These are phyloP conservation scores for Calonectria hawksworthii DNA, from an alignment of 2,329 filamentous ascomycete species.

Conservation along the genomic window DNA sequence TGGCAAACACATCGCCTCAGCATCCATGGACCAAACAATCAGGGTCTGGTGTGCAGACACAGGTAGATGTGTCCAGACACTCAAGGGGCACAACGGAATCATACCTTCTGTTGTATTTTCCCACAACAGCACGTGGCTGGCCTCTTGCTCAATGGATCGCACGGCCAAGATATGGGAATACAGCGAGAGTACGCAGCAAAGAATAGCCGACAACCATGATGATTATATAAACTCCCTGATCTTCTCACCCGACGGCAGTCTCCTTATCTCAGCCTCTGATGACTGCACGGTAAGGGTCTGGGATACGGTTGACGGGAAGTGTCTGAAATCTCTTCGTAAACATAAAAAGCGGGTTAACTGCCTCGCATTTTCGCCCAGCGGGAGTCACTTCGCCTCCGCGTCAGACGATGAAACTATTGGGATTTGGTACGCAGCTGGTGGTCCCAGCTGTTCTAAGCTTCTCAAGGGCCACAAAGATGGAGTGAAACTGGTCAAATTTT, in stretches of 20 bases:
- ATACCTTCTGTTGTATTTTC: not conserved
- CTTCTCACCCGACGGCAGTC: not conserved
- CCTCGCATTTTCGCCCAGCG: not conserved
- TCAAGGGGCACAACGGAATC: not conserved
- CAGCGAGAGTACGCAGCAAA: too few species aligned
- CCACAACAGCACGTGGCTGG: not conserved
- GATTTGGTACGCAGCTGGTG: not conserved
- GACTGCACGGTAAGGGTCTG: not conserved
- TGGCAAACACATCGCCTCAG: slow-evolving; percentile 17
- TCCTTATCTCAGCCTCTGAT: not conserved
- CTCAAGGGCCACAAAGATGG: not conserved
- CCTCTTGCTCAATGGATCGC: not conserved
- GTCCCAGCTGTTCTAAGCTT: not conserved
- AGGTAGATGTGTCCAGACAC: not conserved
- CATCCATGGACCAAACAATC: slow-evolving; percentile 1
- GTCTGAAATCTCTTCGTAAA: not conserved
- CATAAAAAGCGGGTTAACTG: not conserved
- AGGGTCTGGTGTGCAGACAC: slow-evolving; percentile 21
- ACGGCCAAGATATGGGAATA: not conserved
- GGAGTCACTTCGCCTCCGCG: not conserved
- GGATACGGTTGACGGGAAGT: not conserved
- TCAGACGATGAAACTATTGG: not conserved
- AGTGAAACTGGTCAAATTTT: not conserved
- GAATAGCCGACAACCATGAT: not conserved
- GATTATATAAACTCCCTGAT: not conserved